phyloP scores from a whole-genome alignment of 2,329 filamentous ascomycete species.

The Berkeleyomyces rouxiae region DNA sequence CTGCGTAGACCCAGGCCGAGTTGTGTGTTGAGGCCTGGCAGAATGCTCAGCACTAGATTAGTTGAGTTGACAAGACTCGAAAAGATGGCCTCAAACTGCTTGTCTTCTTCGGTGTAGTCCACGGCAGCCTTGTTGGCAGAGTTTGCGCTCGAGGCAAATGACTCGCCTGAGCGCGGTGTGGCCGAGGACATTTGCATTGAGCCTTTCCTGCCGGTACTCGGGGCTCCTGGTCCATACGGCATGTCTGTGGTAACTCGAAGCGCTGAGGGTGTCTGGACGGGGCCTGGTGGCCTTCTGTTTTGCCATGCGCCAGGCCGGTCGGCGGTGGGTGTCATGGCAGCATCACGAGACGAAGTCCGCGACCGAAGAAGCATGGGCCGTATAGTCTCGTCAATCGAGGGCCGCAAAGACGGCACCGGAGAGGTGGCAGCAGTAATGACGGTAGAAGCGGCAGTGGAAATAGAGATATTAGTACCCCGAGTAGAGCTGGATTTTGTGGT shows the following conservation, averaged over 20 bases:
- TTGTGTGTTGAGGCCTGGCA: slow-evolving; percentile 54
- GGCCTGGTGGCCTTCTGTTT: slow-evolving; percentile 19
- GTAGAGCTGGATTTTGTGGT: not conserved
- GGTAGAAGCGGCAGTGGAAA: not conserved
- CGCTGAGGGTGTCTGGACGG: slow-evolving; percentile 34
- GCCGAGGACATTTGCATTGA: slow-evolving; percentile 37
- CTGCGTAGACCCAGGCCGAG: slow-evolving; percentile 47
- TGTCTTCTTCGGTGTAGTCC: slow-evolving; percentile 61
- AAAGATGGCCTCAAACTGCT: slow-evolving; percentile 69
- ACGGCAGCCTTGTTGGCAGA: slow-evolving; percentile 34
- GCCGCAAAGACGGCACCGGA: not conserved
- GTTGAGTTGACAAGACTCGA: slow-evolving; percentile 56
- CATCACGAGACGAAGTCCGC: slow-evolving; percentile 26
- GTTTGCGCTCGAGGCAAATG: slow-evolving; percentile 43
- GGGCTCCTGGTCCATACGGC: slow-evolving; percentile 30
- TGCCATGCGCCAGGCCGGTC: slow-evolving; percentile 29
- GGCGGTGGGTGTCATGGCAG: slow-evolving; percentile 35
- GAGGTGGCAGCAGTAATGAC: slow-evolving; percentile 7
- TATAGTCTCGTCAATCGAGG: slow-evolving; percentile 29
- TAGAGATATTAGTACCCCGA: not conserved
- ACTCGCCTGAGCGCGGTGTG: slow-evolving; percentile 74
- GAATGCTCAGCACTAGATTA: slow-evolving; percentile 52
- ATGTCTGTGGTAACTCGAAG: slow-evolving; percentile 40
- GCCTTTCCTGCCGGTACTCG: slow-evolving; percentile 21
- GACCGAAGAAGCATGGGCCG: slow-evolving; percentile 20